phyloP scores from a whole-genome alignment of 75 land plant species.

The Isoetes taiwanensis region DNA sequence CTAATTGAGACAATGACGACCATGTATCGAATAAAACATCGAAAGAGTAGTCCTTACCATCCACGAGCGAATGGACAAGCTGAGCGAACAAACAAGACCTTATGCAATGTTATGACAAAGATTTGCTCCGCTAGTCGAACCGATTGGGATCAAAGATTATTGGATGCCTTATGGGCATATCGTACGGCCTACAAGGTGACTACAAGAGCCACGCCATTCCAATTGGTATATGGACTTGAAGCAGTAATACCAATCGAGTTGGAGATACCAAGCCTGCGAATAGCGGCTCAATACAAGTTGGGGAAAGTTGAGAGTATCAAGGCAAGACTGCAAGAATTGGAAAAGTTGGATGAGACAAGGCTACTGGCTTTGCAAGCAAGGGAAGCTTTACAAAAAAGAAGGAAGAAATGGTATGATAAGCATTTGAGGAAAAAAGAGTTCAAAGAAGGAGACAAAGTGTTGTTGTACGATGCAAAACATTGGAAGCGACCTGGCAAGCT shows the following conservation, averaged over 20 bases:
- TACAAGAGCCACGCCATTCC: neutral
- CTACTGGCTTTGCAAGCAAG: neutral
- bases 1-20: neutral
- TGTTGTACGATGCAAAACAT: neutral
- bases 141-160: neutral
- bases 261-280: too few relatives aligned
- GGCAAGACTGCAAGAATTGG: neutral
- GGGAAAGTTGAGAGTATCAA: neutral
- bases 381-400: neutral
- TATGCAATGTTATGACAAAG: neutral
- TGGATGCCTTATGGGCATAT: neutral
- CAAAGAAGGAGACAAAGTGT: too few relatives aligned
- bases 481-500: slow-evolving; percentile 1
- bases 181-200: neutral
- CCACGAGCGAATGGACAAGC: neutral
- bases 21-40: neutral
- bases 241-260: too few relatives aligned
- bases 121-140: neutral
- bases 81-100: neutral
- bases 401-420: neutral
- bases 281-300: neutral
- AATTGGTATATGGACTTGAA: neutral
- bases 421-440: too few relatives aligned
- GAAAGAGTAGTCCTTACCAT: neutral
- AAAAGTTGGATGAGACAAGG: slow-evolving; percentile 2